phyloP scores from a whole-genome alignment of 352 stramenopile genomes.

The Phytophthora litchii region DNA sequence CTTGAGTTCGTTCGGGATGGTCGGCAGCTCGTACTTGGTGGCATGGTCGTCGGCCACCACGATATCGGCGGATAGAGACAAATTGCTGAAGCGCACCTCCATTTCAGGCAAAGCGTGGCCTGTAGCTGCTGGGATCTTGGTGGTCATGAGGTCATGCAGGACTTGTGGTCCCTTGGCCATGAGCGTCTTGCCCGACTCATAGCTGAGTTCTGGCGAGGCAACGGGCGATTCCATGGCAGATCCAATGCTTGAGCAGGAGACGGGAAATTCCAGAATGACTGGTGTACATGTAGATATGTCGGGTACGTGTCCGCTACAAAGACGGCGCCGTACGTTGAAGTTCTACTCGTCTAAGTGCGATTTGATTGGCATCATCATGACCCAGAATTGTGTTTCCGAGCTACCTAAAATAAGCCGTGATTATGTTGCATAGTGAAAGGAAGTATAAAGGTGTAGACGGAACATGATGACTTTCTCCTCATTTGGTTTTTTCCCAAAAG shows the following conservation, averaged over 20 bases:
- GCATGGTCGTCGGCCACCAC: slow-evolving; percentile 21
- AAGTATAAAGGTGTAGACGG: not conserved
- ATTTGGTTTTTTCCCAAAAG: slow-evolving; percentile 1
- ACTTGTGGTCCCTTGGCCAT: slow-evolving; percentile 33
- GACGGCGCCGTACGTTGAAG: slow-evolving; percentile 5
- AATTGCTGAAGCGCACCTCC: slow-evolving; percentile 17
- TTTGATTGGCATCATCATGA: slow-evolving; percentile 7
- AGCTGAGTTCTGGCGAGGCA: slow-evolving; percentile 10
- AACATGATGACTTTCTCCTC: slow-evolving; percentile 1
- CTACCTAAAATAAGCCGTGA: not conserved
- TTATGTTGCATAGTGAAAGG: not conserved
- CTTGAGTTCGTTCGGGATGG: slow-evolving; percentile 34
- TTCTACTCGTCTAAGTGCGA: not conserved
- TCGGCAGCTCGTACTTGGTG: slow-evolving; percentile 21
- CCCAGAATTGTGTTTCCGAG: not conserved
- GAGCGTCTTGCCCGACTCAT: slow-evolving; percentile 26
- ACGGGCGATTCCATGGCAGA: slow-evolving; percentile 11
- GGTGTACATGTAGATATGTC: slow-evolving; percentile 10
- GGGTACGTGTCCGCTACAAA: slow-evolving; percentile 10
- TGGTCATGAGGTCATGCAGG: slow-evolving; percentile 29
- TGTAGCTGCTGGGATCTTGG: slow-evolving; percentile 23
- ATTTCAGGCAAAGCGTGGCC: slow-evolving; percentile 26
- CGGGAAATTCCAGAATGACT: slow-evolving; percentile 23
- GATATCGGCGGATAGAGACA: slow-evolving; percentile 20
- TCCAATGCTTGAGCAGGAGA: slow-evolving; percentile 2